Evolutionary conservation across 306 rosid species (phyloP), one percentile per base, ranked within the genome.

Genomic region (Vigna reflexopilosa): DNA sequence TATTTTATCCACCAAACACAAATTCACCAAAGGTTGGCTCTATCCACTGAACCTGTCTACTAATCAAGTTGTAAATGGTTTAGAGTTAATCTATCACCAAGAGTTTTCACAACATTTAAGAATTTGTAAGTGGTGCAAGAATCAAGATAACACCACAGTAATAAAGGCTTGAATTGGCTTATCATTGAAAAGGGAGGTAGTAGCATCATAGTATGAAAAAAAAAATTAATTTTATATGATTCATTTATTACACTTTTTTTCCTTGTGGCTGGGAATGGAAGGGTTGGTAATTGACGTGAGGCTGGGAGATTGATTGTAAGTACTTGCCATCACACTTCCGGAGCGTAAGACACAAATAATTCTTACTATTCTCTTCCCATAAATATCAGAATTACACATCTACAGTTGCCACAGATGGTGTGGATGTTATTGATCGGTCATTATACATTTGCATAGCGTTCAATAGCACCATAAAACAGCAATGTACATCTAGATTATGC

Each of bases 401-500:
- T 28, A 13, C 40, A 26, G 52, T 30, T 22, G 30, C 54, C 28
- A 64, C 48, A 55, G 9, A 55, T 5, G 38, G 11, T 45, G 67
- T 17, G 62, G 52, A 77, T 56, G n/a, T 22, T 48, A 58, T 17
- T 11, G 13, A 48, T 49, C 0, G 12, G 86, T 72, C 69, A 73
- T 32, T 10, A 28, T 34, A 44, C 61, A 45, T 48, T 26, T 26
- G 30, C 56, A 38, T 24, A 51, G 54, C 16, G 48, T 20, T 17
- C 52, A 83, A 68, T 1, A 61, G 52, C 24, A 63, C 50, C 76
- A 77, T 82, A 28, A 57, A 69, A 36, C 51, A 22, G 8, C 19
- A 65, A 36, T 26, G 14, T 55, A 47, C 34, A 54, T 55, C 78
- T 58, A 42, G 49, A 36, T 74, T 45, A 81, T n/a, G 64, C 49